A percentile compares a stretch with the other conserved stretches of the same genome.
Conservation (phyloP, 192 early-diverging fungal genomes). For the Cladochytrium replicatum region DNA sequence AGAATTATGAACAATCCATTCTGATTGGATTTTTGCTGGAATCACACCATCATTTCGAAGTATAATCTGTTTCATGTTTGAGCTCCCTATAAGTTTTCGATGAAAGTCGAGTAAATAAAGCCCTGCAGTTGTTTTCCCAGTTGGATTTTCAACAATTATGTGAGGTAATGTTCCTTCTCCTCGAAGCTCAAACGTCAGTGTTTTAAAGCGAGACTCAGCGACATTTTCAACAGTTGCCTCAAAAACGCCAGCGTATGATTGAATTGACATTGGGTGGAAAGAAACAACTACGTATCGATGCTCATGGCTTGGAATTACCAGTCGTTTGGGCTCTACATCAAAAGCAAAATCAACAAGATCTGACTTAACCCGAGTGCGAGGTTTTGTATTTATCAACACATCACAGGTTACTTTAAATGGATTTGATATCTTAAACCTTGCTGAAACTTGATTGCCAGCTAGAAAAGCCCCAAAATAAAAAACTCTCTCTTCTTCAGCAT, state of each 20-base stretch:
- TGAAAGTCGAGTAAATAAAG: conserved; percentile 34
- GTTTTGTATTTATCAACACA: conserved; percentile 34
- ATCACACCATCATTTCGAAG: conserved; percentile 51
- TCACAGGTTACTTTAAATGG: conserved; percentile 53
- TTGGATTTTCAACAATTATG: conserved; percentile 38
- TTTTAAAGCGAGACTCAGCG: conserved; percentile 32
- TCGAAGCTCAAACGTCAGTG: conserved; percentile 41
- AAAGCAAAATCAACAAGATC: conserved; percentile 48
- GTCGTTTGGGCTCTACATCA: conserved; percentile 47
- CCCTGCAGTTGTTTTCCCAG: conserved; percentile 26
- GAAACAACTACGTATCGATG: conserved; percentile 37
- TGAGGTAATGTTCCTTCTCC: conserved; percentile 53
- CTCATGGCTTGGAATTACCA: conserved; percentile 50
- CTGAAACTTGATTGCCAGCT: conserved; percentile 44
- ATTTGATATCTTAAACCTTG: conserved; percentile 51
- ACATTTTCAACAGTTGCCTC: conserved; percentile 53
- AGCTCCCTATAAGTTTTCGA: conserved; percentile 31
- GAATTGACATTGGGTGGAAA: conserved; percentile 52
- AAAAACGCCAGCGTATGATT: conserved; percentile 47
- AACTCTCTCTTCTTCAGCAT: conserved; percentile 50
- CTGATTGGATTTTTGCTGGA: conserved; percentile 41
- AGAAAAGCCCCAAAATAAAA: conserved; percentile 51
- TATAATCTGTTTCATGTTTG: conserved; percentile 31
- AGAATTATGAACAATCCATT: conserved; percentile 35
- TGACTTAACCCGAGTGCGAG: conserved; percentile 32